Percentiles rank a stretch among this genome's conserved stretches.
Evolutionary conservation across 2,329 filamentous ascomycete species (phyloP).

Genomic region (Alternaria tenuissima): DNA sequence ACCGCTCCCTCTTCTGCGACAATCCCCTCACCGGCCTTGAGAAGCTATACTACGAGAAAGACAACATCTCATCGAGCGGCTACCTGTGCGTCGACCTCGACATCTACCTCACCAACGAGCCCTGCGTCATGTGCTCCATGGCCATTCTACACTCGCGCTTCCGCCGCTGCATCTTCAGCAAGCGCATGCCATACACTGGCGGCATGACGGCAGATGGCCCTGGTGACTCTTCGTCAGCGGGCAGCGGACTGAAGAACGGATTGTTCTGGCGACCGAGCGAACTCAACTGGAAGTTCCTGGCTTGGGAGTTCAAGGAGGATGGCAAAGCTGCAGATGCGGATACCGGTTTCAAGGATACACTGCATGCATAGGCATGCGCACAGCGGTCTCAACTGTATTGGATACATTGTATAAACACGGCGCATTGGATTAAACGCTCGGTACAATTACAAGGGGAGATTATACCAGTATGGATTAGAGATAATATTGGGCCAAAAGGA

Average conservation of each 20-base stretch:
- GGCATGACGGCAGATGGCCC: conserved; percentile 77
- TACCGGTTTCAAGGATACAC: conserved; percentile 30
- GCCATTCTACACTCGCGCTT: conserved; percentile 94
- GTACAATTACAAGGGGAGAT: conserved; percentile 6
- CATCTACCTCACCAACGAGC: conserved; percentile 93
- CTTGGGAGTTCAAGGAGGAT: conserved; percentile 72
- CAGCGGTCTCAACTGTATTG: conserved; percentile 22
- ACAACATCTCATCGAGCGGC: conserved; percentile 75
- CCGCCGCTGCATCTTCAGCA: conserved; percentile 81
- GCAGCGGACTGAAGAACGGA: conserved; percentile 60
- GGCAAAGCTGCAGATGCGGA: conserved; percentile 17
- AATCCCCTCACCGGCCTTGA: conserved; percentile 74
- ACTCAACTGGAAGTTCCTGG: conserved; percentile 85
- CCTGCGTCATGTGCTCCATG: conserved; percentile 97
- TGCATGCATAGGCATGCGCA: conserved; percentile 40
- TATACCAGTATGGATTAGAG: not conserved
- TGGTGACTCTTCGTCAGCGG: conserved; percentile 19
- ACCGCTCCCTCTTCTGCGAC: conserved; percentile 68
- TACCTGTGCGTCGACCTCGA: conserved; percentile 95
- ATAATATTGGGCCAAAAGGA: not conserved
- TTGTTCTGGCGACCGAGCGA: conserved; percentile 73
- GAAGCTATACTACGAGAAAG: conserved; percentile 63
- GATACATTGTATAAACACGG: conserved; percentile 34
- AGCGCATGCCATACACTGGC: conserved; percentile 81
- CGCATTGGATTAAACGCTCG: conserved; percentile 30